phyloP scores from a whole-genome alignment of 805 yeast species.

The Clavispora vitiphila region DNA sequence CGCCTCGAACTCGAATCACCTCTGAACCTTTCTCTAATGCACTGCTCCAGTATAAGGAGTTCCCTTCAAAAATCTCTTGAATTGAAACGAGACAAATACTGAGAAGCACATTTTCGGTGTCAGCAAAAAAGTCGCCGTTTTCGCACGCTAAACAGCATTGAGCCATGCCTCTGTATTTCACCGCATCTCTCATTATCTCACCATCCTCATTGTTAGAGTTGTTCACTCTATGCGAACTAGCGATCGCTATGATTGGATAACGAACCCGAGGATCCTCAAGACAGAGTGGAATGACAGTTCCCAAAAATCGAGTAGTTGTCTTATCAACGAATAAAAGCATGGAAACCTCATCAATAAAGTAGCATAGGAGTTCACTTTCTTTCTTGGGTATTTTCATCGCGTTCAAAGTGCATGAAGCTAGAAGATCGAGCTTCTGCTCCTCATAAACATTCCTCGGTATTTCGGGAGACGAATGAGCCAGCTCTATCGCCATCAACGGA shows the following conservation, averaged over 20 bases:
- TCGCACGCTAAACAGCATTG: slow-evolving; percentile 9
- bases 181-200: slow-evolving; percentile 6
- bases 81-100: slow-evolving; percentile 17
- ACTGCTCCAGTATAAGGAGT: slow-evolving; percentile 21
- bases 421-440: slow-evolving; percentile 7
- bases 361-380: slow-evolving; percentile 12
- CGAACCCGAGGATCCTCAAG: slow-evolving; percentile 13
- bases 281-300: slow-evolving; percentile 19
- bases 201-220: not conserved
- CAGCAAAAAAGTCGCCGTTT: slow-evolving; percentile 7
- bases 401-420: slow-evolving; percentile 6
- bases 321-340: slow-evolving; percentile 20
- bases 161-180: slow-evolving; percentile 10
- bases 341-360: slow-evolving; percentile 21
- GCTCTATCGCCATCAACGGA: not conserved
- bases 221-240: slow-evolving; percentile 21
- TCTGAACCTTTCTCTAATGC: slow-evolving; percentile 18
- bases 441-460: slow-evolving; percentile 7
- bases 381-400: slow-evolving; percentile 4
- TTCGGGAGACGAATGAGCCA: not conserved
- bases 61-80: slow-evolving; percentile 23
- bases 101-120: slow-evolving; percentile 14
- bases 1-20: slow-evolving; percentile 19
- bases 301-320: slow-evolving; percentile 18
- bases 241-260: slow-evolving; percentile 21